Evolutionary conservation across 2,329 filamentous ascomycete species (phyloP).

Genomic region (Botryotinia narcissicola): DNA sequence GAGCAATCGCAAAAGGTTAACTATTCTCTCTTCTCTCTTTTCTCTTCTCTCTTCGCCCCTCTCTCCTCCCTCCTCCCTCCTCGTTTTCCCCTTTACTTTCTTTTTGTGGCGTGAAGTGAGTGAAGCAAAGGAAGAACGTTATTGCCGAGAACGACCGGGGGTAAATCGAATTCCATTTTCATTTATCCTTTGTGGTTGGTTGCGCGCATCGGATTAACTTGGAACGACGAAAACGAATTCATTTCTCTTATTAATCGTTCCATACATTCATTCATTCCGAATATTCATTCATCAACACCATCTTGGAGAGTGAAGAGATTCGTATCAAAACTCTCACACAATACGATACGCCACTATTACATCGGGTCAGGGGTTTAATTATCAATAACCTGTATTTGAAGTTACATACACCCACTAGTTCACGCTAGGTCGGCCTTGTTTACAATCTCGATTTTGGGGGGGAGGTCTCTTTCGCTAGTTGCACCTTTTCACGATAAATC

Average conservation of each 20-base stretch:
- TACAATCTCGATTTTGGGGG: background rate
- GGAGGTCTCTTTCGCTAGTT: slow-evolving; percentile 33
- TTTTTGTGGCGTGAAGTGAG: background rate
- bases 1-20: background rate
- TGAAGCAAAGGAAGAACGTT: background rate
- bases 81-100: background rate
- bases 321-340: background rate
- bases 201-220: background rate
- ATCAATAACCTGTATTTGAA: slow-evolving; percentile 5
- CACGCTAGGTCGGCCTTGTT: background rate
- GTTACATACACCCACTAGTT: background rate
- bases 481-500: slow-evolving; percentile 23
- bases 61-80: no score
- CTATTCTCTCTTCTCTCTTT: background rate
- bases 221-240: slow-evolving; percentile 6
- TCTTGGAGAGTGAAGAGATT: background rate
- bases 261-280: background rate
- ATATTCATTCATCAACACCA: background rate
- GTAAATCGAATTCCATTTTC: no score
- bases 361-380: background rate
- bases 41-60: background rate
- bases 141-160: background rate
- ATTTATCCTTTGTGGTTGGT: background rate
- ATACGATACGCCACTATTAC: no score
- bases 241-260: background rate